Evolutionary conservation across 2,329 filamentous ascomycete genomes (phyloP).

Genomic region (Botrytis galanthina): DNA sequence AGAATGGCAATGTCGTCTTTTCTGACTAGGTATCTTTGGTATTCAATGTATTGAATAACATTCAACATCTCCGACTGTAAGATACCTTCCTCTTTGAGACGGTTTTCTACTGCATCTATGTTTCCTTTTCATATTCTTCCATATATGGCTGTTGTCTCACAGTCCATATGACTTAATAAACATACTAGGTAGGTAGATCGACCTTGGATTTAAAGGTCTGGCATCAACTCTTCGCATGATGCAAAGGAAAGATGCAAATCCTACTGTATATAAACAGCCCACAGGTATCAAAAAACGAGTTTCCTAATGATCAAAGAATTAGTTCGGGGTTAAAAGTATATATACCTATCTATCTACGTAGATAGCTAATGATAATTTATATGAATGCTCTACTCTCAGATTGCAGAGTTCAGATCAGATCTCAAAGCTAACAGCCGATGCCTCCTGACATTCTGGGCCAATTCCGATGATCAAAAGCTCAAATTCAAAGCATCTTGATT

Average conservation of each 20-base stretch:
- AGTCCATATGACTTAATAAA: too few relatives aligned
- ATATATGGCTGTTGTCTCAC: neutral
- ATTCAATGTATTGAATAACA: too few relatives aligned
- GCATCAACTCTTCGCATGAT: neutral
- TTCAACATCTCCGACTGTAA: neutral
- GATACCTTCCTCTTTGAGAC: too few relatives aligned
- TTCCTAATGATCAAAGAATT: neutral
- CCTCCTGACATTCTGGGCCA: neutral
- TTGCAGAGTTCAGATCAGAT: too few relatives aligned
- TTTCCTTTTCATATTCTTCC: neutral
- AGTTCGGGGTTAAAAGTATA: neutral
- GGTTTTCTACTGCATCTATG: neutral
- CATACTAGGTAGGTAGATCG: too few relatives aligned
- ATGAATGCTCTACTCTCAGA: neutral
- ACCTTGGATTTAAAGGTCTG: neutral
- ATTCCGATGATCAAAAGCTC: neutral
- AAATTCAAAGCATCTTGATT: neutral
- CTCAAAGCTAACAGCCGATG: neutral
- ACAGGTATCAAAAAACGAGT: neutral
- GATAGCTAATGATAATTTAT: neutral
- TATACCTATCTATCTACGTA: neutral
- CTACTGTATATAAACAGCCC: neutral
- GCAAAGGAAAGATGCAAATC: neutral
- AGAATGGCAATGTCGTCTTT: neutral
- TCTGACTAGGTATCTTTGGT: neutral